Base-by-base conservation (phyloP, 1,284 basidiomycete genomes). In the Irpex sp. region DNA sequence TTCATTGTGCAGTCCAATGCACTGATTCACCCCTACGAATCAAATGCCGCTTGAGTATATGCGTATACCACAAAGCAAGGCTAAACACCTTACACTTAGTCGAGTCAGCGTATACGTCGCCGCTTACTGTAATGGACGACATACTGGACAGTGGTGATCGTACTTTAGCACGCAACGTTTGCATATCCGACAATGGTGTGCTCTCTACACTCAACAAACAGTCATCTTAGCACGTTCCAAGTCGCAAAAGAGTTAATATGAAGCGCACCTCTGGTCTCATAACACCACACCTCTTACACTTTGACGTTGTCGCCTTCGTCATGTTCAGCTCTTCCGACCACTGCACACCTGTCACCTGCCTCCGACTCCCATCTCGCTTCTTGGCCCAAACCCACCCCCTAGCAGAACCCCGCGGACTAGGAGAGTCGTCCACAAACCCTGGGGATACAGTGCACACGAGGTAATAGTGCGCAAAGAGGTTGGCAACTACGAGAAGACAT, bases 101-200 rank as follows among this genome's bases (percentile, higher is more conserved):
- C 51, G 26, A 63, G 55, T 59, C 53, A 63, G 55, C 31, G 58
- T 33, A 36, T n/a, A 49, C 17, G 37, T 11, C 33, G 15, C 26
- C 19, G 6, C 15, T 26, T 50, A 50, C 49, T 4, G 26, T 15
- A 56, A 15, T 15, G 3, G 13, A 11, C 8, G 53, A 83, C 84
- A 76, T 72, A 95, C 93, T 72, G 93, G 93, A 77, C 93, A 95
- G 76, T 97, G 95, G 72, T 97, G 95, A 71, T 97, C 95, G 77
- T 92, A 98, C 74, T 97, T 95, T 58, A 98, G 77, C 21, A 97
- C 86, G 74, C 97, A 99, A 59, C 84, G 86, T 67, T 94, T 93
- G 76, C 97, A 99, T 67, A 97, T 89, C 8, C 90, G 84, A 77
- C 97, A 99, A 76, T 99, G 97, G 74, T 99, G 97, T 2, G 96